Evolutionary conservation across 208 protist species (phyloP).

Genomic region (Acanthamoeba divionensis): DNA sequence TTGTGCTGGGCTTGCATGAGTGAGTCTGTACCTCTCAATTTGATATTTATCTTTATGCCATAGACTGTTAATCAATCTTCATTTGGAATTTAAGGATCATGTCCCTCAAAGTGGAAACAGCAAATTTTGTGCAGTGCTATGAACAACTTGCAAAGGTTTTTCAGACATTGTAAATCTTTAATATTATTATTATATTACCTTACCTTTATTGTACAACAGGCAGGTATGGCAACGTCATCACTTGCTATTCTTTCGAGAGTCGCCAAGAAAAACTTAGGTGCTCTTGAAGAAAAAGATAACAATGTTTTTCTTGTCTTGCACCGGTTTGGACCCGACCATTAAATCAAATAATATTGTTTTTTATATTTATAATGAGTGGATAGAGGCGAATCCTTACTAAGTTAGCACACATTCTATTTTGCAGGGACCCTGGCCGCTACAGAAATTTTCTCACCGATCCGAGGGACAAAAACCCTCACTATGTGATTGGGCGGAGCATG

Average conservation of each 20-base stretch:
- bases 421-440: conserved; percentile 58
- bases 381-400: too few relatives aligned
- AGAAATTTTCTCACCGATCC: not conserved
- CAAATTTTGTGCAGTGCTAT: conserved; percentile 28
- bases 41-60: not conserved
- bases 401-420: not conserved
- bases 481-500: conserved; percentile 66
- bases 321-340: not conserved
- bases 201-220: not conserved
- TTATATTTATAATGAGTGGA: not conserved
- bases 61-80: not conserved
- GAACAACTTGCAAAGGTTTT: conserved; percentile 24
- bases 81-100: not conserved
- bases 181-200: not conserved
- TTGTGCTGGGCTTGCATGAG: conserved; percentile 41
- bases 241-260: not conserved
- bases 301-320: not conserved
- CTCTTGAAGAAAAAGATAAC: not conserved
- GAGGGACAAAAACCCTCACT: not conserved
- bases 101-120: not conserved
- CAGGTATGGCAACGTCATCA: not conserved
- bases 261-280: not conserved
- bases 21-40: not conserved
- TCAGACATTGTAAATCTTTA: not conserved
- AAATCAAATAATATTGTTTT: not conserved